These are phyloP conservation scores for Closterium sp. DNA, from an alignment of 139 green algal genomes.

Conservation along the genomic window DNA sequence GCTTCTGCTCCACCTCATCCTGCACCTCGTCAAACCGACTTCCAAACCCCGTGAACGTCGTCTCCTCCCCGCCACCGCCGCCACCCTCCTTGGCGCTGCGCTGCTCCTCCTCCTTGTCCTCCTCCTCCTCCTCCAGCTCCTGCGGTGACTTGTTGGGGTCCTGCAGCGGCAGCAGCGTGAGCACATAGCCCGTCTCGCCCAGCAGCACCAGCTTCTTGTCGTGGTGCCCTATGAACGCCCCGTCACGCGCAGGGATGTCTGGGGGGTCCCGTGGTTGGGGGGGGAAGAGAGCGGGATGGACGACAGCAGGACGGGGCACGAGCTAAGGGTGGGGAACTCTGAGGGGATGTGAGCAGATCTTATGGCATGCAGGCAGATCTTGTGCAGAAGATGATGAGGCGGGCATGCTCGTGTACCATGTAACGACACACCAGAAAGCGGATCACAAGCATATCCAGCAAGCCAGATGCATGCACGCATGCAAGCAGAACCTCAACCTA, in stretches of 20 bases:
- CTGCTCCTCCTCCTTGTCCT: background rate
- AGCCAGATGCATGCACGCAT: too few relatives aligned
- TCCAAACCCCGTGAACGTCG: background rate
- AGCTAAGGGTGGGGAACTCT: background rate
- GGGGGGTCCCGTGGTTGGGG: background rate
- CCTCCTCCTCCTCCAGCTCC: conserved; percentile 22
- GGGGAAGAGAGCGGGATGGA: background rate
- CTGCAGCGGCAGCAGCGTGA: conserved; percentile 35
- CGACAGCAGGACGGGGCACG: background rate
- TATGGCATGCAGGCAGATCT: too few relatives aligned
- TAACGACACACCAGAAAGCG: too few relatives aligned
- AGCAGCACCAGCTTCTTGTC: conserved; percentile 42
- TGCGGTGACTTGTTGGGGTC: conserved; percentile 13
- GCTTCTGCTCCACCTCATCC: background rate
- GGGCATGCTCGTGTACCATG: background rate
- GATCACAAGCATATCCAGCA: too few relatives aligned
- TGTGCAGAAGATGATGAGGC: background rate
- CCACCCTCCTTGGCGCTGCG: background rate
- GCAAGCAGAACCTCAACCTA: too few relatives aligned
- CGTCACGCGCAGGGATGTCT: conserved; percentile 31
- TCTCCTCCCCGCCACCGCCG: background rate
- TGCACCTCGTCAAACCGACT: background rate
- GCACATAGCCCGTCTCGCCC: conserved; percentile 37
- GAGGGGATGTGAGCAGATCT: background rate
- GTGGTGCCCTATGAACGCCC: conserved; percentile 13